phyloP scores from a whole-genome alignment of 805 yeast species.

The Sungouiella blattae region DNA sequence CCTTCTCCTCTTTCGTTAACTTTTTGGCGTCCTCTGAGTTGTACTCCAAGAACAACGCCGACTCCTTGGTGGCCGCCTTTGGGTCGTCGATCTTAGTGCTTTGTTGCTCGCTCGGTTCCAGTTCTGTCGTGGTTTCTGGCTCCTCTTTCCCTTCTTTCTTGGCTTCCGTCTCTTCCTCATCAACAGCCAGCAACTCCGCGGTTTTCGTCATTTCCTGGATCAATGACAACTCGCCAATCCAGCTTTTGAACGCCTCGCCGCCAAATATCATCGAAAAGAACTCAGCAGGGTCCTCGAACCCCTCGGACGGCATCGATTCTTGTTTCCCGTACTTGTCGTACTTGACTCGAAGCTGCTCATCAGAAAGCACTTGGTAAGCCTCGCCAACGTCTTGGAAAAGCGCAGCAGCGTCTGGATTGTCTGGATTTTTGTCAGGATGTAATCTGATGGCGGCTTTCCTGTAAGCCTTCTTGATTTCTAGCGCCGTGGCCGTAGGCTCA shows the following conservation, averaged over 20 bases:
- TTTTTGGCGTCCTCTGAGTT: not conserved
- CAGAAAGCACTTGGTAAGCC: slow-evolving; percentile 77
- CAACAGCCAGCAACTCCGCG: slow-evolving; percentile 39
- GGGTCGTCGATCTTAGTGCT: not conserved
- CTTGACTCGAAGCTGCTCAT: slow-evolving; percentile 56
- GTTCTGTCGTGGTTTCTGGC: slow-evolving; percentile 5
- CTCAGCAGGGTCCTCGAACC: slow-evolving; percentile 65
- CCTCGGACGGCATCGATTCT: slow-evolving; percentile 64
- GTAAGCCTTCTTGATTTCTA: slow-evolving; percentile 44
- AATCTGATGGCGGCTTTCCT: slow-evolving; percentile 83
- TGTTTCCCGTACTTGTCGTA: slow-evolving; percentile 78
- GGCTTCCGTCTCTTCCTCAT: slow-evolving; percentile 26
- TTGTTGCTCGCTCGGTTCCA: not conserved
- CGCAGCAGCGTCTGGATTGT: slow-evolving; percentile 43
- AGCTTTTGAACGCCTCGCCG: slow-evolving; percentile 81
- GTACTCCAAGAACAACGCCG: slow-evolving; percentile 15
- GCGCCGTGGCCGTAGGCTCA: slow-evolving; percentile 34
- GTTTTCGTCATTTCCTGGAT: slow-evolving; percentile 39
- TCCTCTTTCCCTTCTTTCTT: slow-evolving; percentile 35
- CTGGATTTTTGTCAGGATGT: slow-evolving; percentile 57
- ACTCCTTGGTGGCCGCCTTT: not conserved
- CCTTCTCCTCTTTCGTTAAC: slow-evolving; percentile 37
- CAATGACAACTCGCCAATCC: slow-evolving; percentile 45
- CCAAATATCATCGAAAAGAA: slow-evolving; percentile 75
- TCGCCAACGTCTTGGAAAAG: slow-evolving; percentile 50